Conservation (phyloP, 1,284 basidiomycete genomes). For the Sporisorium scitamineum region DNA sequence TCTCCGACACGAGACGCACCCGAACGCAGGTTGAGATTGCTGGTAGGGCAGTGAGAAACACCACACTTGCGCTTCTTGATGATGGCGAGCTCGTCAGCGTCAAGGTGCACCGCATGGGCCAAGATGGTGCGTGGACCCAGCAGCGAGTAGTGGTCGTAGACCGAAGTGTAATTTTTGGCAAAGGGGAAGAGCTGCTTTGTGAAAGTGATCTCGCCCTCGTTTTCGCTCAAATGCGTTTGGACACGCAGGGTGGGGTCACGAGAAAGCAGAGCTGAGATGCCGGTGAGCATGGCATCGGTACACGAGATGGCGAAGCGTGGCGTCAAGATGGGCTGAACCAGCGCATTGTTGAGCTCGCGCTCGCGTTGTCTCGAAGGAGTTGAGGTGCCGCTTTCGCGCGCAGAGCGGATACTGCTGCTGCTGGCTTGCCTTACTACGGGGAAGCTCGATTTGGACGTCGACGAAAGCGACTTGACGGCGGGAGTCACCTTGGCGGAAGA, state of each 20-base stretch:
- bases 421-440: slow-evolving; percentile 37
- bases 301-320: slow-evolving; percentile 97
- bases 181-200: slow-evolving; percentile 77
- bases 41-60: slow-evolving; percentile 88
- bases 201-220: slow-evolving; percentile 79
- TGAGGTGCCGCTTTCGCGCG: slow-evolving; percentile 43
- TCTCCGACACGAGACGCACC: slow-evolving; percentile 83
- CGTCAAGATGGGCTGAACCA: slow-evolving; percentile 90
- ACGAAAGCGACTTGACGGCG: slow-evolving; percentile 16
- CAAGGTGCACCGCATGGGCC: slow-evolving; percentile 88
- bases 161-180: slow-evolving; percentile 70
- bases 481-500: slow-evolving; percentile 30
- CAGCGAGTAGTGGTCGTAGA: slow-evolving; percentile 85
- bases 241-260: slow-evolving; percentile 75
- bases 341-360: slow-evolving; percentile 43
- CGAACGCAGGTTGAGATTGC: slow-evolving; percentile 87
- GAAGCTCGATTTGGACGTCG: slow-evolving; percentile 8
- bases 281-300: slow-evolving; percentile 78
- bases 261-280: slow-evolving; percentile 75
- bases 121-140: slow-evolving; percentile 84
- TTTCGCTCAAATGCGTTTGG: slow-evolving; percentile 95
- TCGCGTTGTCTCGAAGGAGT: slow-evolving; percentile 47
- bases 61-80: slow-evolving; percentile 79
- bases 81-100: slow-evolving; percentile 78
- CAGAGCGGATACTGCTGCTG: slow-evolving; percentile 39